Evolutionary conservation across 257 asterid genomes (phyloP).

Genomic region (Solanum okadae): DNA sequence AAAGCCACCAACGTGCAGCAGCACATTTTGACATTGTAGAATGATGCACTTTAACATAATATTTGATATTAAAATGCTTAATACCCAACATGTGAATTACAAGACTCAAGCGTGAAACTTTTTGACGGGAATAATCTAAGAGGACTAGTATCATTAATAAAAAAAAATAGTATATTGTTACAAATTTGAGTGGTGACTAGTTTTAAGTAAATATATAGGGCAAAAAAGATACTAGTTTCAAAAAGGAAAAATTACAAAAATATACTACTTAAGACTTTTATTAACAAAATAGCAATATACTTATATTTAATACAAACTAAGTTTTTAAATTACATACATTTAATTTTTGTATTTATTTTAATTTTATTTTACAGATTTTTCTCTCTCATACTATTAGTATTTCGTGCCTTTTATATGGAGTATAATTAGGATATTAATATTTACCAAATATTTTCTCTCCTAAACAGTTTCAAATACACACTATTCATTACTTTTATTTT

Average conservation of each 20-base stretch:
- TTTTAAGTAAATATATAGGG: background rate
- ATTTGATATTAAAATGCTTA: background rate
- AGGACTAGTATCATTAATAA: background rate
- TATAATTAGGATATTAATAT: no score
- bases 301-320: no score
- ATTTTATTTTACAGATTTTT: no score
- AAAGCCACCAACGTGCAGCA: background rate
- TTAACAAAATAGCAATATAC: no score
- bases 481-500: no score
- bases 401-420: no score
- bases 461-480: no score
- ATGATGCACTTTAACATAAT: background rate
- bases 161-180: background rate
- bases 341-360: no score
- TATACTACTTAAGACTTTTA: no score
- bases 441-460: no score
- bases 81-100: background rate
- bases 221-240: background rate
- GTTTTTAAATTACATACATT: no score
- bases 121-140: background rate
- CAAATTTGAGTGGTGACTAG: background rate
- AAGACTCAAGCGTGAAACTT: background rate
- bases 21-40: background rate
- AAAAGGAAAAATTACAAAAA: background rate
- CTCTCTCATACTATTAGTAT: no score